Conservation (phyloP, 768 basidiomycete species). For the Boletus rubroflammeus region DNA sequence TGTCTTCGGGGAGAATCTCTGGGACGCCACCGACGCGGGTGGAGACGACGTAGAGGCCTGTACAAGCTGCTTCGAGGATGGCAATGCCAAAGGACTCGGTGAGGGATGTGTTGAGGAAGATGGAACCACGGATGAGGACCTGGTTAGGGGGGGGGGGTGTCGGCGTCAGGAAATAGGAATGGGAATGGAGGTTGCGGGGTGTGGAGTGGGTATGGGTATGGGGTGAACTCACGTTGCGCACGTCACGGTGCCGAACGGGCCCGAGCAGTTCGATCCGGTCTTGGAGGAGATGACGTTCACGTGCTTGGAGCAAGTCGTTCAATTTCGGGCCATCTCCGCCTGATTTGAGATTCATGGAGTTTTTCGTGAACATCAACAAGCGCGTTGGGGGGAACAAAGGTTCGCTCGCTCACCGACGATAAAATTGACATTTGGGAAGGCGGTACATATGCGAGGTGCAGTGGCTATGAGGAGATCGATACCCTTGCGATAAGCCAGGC, state of each 20-base stretch:
- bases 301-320: conserved; percentile 91
- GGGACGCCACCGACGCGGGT: conserved; percentile 95
- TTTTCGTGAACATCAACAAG: not conserved
- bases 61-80: conserved; percentile 95
- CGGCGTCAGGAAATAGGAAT: not conserved
- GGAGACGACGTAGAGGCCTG: conserved; percentile 90
- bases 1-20: conserved; percentile 88
- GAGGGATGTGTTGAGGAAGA: conserved; percentile 93
- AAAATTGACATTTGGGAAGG: conserved; percentile 85
- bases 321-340: conserved; percentile 96
- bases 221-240: conserved; percentile 58
- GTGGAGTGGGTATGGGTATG: no score
- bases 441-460: conserved; percentile 82
- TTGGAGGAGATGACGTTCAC: conserved; percentile 85
- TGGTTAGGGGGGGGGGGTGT: conserved; percentile 32
- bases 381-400: no score
- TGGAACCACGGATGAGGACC: conserved; percentile 84
- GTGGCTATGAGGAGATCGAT: conserved; percentile 93
- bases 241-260: conserved; percentile 73
- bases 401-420: conserved; percentile 57
- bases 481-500: conserved; percentile 93
- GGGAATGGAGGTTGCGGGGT: accelerated
- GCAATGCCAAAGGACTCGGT: conserved; percentile 97
- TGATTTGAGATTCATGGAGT: conserved; percentile 25
- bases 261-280: conserved; percentile 92